These are phyloP conservation scores for Hordeum pubiflorum DNA, from an alignment of 202 grass and related monocot genomes.

Conservation along the genomic window DNA sequence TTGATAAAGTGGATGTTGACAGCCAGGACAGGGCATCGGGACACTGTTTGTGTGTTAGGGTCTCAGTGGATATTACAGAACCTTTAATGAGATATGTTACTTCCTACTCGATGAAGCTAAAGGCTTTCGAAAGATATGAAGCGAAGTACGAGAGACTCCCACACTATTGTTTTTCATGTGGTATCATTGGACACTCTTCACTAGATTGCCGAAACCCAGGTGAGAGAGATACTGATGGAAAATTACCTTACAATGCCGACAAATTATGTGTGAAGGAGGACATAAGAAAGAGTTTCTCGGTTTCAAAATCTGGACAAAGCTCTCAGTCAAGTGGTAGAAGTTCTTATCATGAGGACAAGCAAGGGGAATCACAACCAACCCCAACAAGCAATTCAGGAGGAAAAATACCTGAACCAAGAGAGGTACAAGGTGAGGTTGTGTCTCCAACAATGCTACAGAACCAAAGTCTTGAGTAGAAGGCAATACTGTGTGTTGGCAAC, in stretches of 20 bases:
- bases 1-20: background rate
- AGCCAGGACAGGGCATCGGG: background rate
- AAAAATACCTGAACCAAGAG: no score
- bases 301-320: background rate
- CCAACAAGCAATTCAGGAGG: no score
- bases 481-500: no score
- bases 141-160: background rate
- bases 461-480: no score
- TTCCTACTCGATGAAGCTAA: background rate
- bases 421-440: no score
- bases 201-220: background rate
- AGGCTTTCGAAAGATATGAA: background rate
- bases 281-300: background rate
- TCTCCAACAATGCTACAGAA: no score
- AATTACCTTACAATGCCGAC: background rate
- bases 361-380: no score
- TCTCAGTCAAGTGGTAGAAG: background rate
- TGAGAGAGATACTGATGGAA: background rate
- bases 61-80: background rate
- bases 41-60: background rate
- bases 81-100: background rate
- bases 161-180: background rate
- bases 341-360: no score
- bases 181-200: background rate
- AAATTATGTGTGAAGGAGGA: background rate